Conservation (phyloP, 768 basidiomycete species). For the Suillus bovinus region DNA sequence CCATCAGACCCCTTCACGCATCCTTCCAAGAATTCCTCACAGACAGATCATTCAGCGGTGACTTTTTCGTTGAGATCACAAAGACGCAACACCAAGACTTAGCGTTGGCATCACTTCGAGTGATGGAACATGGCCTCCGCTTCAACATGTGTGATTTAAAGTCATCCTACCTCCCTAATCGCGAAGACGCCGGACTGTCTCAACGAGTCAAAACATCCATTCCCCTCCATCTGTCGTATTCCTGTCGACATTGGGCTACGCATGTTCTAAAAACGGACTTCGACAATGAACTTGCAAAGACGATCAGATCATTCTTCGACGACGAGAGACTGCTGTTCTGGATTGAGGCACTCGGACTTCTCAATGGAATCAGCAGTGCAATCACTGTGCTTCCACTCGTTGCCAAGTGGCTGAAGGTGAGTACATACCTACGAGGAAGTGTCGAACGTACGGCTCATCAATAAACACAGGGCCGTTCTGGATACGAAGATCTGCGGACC, state of each 20-base stretch:
- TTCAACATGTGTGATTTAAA: constrained; percentile 39
- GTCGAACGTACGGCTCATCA: not conserved
- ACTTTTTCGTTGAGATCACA: constrained; percentile 15
- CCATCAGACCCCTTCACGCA: constrained; percentile 23
- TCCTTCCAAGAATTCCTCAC: constrained; percentile 30
- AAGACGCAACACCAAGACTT: not conserved
- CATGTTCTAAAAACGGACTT: not conserved
- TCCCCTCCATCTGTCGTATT: not conserved
- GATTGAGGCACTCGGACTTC: no score
- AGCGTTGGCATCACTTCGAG: constrained; percentile 18
- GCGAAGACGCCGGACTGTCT: constrained; percentile 15
- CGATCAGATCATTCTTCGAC: not conserved
- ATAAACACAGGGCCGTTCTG: not conserved
- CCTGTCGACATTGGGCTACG: not conserved
- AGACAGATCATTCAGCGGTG: constrained; percentile 11
- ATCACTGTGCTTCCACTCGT: not conserved
- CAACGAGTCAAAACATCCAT: not conserved
- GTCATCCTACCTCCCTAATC: constrained; percentile 32
- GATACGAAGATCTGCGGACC: no score
- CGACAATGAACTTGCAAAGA: not conserved
- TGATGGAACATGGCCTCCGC: constrained; percentile 30
- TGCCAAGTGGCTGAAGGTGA: not conserved
- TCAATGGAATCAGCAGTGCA: not conserved
- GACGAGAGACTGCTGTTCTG: not conserved
- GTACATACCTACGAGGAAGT: not conserved